Conservation (phyloP, 1,284 basidiomycete species). For the Malassezia restricta region DNA sequence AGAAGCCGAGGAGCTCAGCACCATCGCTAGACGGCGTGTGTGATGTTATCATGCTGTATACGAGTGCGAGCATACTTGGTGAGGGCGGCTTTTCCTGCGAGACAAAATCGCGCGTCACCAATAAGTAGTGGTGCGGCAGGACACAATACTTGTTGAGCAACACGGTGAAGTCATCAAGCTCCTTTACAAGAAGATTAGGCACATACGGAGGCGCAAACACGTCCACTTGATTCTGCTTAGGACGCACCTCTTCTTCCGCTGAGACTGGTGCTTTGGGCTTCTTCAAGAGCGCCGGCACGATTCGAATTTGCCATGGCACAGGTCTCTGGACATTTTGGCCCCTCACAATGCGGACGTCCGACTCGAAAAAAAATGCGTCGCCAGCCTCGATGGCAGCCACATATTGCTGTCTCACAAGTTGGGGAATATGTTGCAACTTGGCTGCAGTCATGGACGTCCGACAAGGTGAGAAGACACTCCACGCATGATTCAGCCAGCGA, state of each 20-base stretch:
- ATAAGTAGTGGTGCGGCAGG: constrained; percentile 36
- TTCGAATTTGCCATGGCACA: constrained; percentile 30
- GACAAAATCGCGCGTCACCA: constrained; percentile 36
- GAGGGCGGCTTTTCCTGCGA: constrained; percentile 36
- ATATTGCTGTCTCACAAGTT: constrained; percentile 23
- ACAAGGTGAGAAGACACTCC: neutral
- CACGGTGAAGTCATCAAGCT: constrained; percentile 26
- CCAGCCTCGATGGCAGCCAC: constrained; percentile 21
- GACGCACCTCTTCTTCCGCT: constrained; percentile 2
- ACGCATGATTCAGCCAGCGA: neutral
- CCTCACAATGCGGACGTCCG: constrained; percentile 17
- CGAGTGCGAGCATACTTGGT: constrained; percentile 26
- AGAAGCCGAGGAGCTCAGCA: constrained; percentile 34
- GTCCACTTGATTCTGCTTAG: constrained; percentile 30
- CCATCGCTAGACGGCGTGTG: constrained; percentile 2
- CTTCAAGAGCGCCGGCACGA: constrained; percentile 35
- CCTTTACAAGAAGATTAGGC: constrained; percentile 33
- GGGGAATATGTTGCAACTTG: constrained; percentile 13
- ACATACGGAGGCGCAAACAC: constrained; percentile 45
- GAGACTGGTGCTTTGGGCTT: constrained; percentile 20
- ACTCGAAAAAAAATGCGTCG: constrained; percentile 39
- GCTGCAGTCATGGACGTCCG: neutral
- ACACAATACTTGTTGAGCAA: constrained; percentile 44
- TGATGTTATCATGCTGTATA: constrained; percentile 25
- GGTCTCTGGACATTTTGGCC: neutral